Evolutionary conservation across 768 basidiomycete genomes (phyloP), one percentile per base, ranked within the genome.

Genomic region (Lactarius evosmus): DNA sequence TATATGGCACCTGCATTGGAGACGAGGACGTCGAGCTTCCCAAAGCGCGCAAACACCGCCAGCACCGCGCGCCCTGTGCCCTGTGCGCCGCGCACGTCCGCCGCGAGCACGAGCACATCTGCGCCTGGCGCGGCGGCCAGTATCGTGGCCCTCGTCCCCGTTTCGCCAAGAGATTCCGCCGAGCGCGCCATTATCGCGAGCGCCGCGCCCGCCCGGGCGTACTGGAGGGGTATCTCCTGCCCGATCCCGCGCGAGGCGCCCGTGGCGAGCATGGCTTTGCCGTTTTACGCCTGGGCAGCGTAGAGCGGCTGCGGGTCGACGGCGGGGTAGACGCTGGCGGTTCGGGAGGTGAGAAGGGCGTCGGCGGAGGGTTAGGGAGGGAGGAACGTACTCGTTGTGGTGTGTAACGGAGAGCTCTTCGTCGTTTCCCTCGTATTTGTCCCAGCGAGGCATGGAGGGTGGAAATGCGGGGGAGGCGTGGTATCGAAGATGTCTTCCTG

Each of bases 211-310:
- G 59, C 63, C 0, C 59, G 58, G 2, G 58, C 59, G 14, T 49
- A 65, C 4, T 41, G 44, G 16, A 65, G 25, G 3, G 53, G 44
- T 2, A 54, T 61, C 22, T 54, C 63, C 38, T 57, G 58, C 14
- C 63, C 63, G n/a, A 64, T 50, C 19, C 58, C 63, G 22, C 58
- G 53, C 12, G 58, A 64, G 16, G 63, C 63, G 8, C 63, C 63
- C 14, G 62, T 63, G 32, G 58, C 33, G 32, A 63, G 57, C 4
- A 58, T 38, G 7, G 52, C 50, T n/a, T 63, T 58, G 22, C 56
- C 62, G 3, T 34, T 22, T 7, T 52, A 63, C 1, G 36, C 17
- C 8, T 52, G 50, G 2, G 49, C 9, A 1, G 25, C 49, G 16
- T 50, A 57, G 6, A 51, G n/a, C 17, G 44, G 49, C 38, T 16